Evolutionary conservation across 208 protist species (phyloP), one percentile per base, ranked within the genome.

Genomic region (Wallacemonas sp.): DNA sequence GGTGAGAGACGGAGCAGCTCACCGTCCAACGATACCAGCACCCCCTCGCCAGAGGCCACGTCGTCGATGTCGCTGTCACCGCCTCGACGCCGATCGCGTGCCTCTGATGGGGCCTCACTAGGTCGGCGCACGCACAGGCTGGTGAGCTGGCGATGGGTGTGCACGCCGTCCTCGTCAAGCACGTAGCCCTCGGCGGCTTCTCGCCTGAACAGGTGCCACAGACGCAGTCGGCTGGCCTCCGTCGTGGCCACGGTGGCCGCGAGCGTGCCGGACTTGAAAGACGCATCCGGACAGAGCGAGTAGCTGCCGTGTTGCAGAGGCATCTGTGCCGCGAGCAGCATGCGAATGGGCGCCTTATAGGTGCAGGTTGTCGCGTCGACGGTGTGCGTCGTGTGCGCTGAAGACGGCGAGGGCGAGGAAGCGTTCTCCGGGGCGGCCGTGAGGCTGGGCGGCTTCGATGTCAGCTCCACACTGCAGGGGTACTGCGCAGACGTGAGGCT

Each of bases 121-220:
- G n/a, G n/a, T n/a, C n/a, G n/a, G 61, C 67, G 46, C 57, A 88
- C 67, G 52, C 64, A 71, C 28, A 87, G 45, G 55, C 57, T 62
- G 10, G 52, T 71, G 45, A 87, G 82, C 39, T 22, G 67, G 18
- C 74, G 44, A 12, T 74, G 76, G 54, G 73, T 68, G 20, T 54
- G 11, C 20, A 97, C 91, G 73, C 95, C 95, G 54, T 96, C 95
- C 61, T 94, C 86, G 41, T 77, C 69, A 20, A 94, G 59, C 16
- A 92, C 61, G 45, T 69, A 61, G 11, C 86, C 87, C 32, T 86
- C 81, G 12, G 32, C 49, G n/a, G 83, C 83, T 54, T 95, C 86
- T 10, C 84, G 70, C n/a, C 74, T 67, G 65, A 95, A 57, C n/a
- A 95, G 74, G 65, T 95, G 89, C 80, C 84, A 91, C 61, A 92